These are phyloP conservation scores for Ceratocystis cubensis DNA, from an alignment of 2,329 filamentous ascomycete species.

Conservation along the genomic window DNA sequence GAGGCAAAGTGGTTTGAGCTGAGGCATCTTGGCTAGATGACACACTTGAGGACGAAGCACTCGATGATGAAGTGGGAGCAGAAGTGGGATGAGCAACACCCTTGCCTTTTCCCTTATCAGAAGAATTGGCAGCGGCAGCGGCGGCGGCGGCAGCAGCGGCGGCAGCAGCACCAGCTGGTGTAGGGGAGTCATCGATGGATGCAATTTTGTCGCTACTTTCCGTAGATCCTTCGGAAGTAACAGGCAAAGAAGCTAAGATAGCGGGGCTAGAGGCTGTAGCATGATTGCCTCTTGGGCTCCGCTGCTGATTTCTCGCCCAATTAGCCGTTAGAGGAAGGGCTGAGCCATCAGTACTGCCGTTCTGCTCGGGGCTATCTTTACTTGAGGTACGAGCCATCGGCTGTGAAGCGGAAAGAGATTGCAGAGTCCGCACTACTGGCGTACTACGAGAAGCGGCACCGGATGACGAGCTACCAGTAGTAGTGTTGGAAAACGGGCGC, in stretches of 20 bases:
- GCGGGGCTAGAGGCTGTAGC: constrained; percentile 76
- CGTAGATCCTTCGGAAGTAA: constrained; percentile 28
- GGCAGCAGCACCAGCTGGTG: constrained; percentile 23
- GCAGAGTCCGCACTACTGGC: constrained; percentile 8
- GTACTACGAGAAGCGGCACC: constrained; percentile 7
- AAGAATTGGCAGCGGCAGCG: constrained; percentile 20
- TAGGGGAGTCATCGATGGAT: constrained; percentile 27
- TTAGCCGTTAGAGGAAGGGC: constrained; percentile 88
- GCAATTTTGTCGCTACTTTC: constrained; percentile 38
- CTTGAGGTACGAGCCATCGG: constrained; percentile 66
- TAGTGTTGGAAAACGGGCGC: constrained; percentile 44
- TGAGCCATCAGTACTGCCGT: constrained; percentile 59
- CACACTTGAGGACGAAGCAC: background rate
- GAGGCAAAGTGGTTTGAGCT: background rate
- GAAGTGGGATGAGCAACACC: constrained; percentile 13
- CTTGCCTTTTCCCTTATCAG: constrained; percentile 16
- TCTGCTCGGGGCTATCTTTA: constrained; percentile 56
- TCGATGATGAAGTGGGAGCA: background rate
- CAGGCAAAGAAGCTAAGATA: constrained; percentile 47
- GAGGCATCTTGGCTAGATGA: background rate
- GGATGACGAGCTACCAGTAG: constrained; percentile 31
- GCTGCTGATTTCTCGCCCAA: constrained; percentile 62
- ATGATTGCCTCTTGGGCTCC: constrained; percentile 61
- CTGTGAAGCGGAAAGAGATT: constrained; percentile 34
- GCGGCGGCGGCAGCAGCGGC: constrained; percentile 21